These are phyloP conservation scores for Magnolia changhungtana DNA, from an alignment of 164 flowering plant genomes.

Conservation along the genomic window DNA sequence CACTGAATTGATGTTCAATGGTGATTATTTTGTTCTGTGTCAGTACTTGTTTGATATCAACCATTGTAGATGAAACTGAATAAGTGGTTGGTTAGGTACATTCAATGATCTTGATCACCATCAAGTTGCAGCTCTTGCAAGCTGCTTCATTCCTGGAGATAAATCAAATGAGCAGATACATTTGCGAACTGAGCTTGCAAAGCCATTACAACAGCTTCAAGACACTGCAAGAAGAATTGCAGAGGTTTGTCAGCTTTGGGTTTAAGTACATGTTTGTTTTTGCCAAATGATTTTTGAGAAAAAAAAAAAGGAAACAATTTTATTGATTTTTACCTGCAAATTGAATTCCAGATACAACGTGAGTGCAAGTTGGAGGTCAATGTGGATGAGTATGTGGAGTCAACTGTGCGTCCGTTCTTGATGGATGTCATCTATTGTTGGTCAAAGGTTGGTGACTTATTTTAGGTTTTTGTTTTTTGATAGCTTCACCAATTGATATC, in stretches of 20 bases:
- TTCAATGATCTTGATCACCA: constrained; percentile 96
- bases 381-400: constrained; percentile 95
- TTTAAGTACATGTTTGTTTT: not conserved
- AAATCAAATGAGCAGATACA: constrained; percentile 84
- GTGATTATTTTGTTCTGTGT: constrained; percentile 26
- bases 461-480: not conserved
- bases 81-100: constrained; percentile 50
- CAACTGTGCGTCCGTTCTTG: constrained; percentile 80
- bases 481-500: not conserved
- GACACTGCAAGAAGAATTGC: constrained; percentile 96
- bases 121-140: constrained; percentile 95
- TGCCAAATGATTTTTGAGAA: not conserved
- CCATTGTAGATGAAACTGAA: constrained; percentile 4
- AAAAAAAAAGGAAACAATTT: not conserved
- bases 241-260: constrained; percentile 45
- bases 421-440: constrained; percentile 99
- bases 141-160: constrained; percentile 97
- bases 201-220: constrained; percentile 92
- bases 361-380: constrained; percentile 93
- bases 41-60: not conserved
- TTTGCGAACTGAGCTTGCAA: constrained; percentile 83
- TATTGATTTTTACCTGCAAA: not conserved
- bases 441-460: constrained; percentile 69
- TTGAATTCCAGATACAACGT: constrained; percentile 69
- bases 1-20: constrained; percentile 97